Conservation (phyloP, 768 basidiomycete genomes). For the Chalciporus piperatus region DNA sequence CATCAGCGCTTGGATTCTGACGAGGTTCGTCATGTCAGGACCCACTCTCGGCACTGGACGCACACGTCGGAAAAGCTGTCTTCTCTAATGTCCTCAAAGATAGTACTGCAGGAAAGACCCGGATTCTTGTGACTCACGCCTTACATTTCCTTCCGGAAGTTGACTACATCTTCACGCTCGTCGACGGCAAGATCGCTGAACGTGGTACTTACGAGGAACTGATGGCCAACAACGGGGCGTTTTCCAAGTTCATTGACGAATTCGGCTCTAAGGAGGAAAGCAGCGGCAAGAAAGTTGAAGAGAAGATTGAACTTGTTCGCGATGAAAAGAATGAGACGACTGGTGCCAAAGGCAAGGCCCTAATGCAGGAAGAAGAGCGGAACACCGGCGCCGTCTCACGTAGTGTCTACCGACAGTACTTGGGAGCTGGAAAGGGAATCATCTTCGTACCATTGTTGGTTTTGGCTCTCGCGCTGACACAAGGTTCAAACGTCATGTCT, state of each 20-base stretch:
- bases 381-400: conserved; percentile 57
- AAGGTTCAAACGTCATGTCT: conserved; percentile 68
- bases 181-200: conserved; percentile 76
- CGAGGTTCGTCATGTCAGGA: conserved; percentile 41
- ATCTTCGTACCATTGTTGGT: conserved; percentile 66
- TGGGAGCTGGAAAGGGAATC: conserved; percentile 64
- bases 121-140: conserved; percentile 89
- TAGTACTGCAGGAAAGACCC: conserved; percentile 64
- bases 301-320: conserved; percentile 29
- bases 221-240: conserved; percentile 60
- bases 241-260: conserved; percentile 70
- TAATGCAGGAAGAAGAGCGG: conserved; percentile 86
- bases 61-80: conserved; percentile 85
- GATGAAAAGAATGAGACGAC: conserved; percentile 36
- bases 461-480: conserved; percentile 58
- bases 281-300: conserved; percentile 36
- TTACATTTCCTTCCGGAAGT: conserved; percentile 86
- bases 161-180: conserved; percentile 80
- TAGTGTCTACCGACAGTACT: conserved; percentile 47
- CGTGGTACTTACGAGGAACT: conserved; percentile 77
- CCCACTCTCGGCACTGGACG: conserved; percentile 87
- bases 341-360: conserved; percentile 41
- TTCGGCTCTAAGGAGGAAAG: conserved; percentile 68
- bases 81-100: conserved; percentile 81
- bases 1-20: background rate